Base-by-base conservation (phyloP, 306 rosid genomes). In the Vigna hirtella region DNA sequence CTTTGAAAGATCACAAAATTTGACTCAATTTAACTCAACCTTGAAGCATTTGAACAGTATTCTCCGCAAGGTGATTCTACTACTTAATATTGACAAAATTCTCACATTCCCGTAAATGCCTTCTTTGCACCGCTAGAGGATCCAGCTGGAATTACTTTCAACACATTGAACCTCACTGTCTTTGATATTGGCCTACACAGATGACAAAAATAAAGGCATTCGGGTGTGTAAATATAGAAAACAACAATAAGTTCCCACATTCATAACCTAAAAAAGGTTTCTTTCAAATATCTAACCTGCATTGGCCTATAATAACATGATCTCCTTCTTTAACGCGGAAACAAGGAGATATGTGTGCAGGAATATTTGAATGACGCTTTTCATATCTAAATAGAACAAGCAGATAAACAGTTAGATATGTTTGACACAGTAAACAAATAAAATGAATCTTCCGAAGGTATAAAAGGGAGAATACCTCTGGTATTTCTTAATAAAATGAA, bases 291-390 rank as follows among this genome's bases (percentile, higher is more conserved):
- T 30, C 34, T 30, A 4, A 30, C 90, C 91, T 86, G 92, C 96
- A 88, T 72, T 90, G 93, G 12, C 91, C 91, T 7, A 90, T 80
- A 45, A 71, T 87, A 8, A 88, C 90, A 7, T 88, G 88, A 84
- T 90, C 93, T 24, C 96, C 93, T 75, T 90, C 93, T 71, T 90
- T 88, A 77, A 87, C 91, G 72, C 91, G 88, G 74, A 90, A 90
- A 80, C 91, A 88, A 2, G 91, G 90, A 13, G 94, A 88, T 32
- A 85, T 26, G 17, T 88, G 91, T 0, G 96, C 90, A 18, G 93
- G 83, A 43, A 88, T 88, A 81, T 88, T 90, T 5, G 96, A 90
- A 51, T 90, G 93, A 51, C 96, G 74, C 74, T 87, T 90, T 79
- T 90, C 96, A 82, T 85, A 90, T 61, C 96, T 88, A 56, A 40